Evolutionary conservation across 176 grass and related monocot genomes (phyloP).

Genomic region (Miscanthus lutarioriparius): DNA sequence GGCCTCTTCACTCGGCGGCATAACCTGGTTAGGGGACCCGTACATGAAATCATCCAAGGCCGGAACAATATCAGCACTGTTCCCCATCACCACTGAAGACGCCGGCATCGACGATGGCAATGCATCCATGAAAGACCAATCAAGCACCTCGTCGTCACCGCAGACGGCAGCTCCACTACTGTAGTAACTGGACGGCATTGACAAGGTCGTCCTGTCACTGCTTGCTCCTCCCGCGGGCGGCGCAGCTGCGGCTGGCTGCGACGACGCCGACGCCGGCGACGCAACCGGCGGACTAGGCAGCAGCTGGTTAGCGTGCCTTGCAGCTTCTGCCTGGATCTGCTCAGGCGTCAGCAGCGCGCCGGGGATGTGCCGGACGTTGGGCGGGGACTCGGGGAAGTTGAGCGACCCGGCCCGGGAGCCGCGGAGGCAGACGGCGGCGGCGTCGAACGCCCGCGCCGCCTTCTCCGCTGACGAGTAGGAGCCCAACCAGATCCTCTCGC

Average conservation of each 20-base stretch:
- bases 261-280: neutral
- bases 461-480: slow-evolving; percentile 49
- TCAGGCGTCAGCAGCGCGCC: slow-evolving; percentile 21
- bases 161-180: neutral
- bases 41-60: slow-evolving; percentile 45
- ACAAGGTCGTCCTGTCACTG: neutral
- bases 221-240: neutral
- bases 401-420: slow-evolving; percentile 39
- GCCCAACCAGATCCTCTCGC: slow-evolving; percentile 52
- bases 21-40: slow-evolving; percentile 9
- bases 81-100: neutral
- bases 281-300: neutral
- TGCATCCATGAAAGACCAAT: slow-evolving; percentile 51
- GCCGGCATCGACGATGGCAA: slow-evolving; percentile 4
- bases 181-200: neutral
- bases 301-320: slow-evolving; percentile 36
- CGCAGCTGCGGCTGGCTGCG: neutral
- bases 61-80: neutral
- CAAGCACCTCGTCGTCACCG: slow-evolving; percentile 14
- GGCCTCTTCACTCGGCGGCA: neutral
- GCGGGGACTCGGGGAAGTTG: slow-evolving; percentile 49
- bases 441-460: slow-evolving; percentile 50
- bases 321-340: slow-evolving; percentile 35
- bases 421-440: slow-evolving; percentile 50
- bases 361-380: slow-evolving; percentile 24